Base-by-base conservation (phyloP, 305 asterid genomes). In the Ajuga reptans region DNA sequence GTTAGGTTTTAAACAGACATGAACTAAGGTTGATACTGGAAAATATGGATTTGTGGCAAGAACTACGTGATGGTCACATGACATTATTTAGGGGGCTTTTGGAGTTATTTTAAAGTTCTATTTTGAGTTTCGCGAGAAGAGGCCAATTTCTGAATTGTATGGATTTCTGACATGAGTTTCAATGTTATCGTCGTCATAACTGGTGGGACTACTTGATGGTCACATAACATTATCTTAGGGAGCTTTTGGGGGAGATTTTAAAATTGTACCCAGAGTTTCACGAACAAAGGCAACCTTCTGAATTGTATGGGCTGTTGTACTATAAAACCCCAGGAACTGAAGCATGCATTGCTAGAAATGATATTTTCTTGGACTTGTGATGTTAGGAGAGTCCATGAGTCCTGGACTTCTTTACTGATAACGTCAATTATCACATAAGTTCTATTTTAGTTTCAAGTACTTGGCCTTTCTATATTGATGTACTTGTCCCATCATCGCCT, bases 191-290 rank as follows among this genome's bases (percentile, higher is more conserved):
- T 17, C 8, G 17, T 56, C 37, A 7, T 46, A n/a, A 64, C 50
- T 11, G 59, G 47, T 72, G 52, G 52, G 8, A 47, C 11, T 64
- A 47, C 64, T 64, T 45, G 68, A 62, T 46, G 39, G 45, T 24
- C 47, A 54, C 57, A 12, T 64, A 68, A 57, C 54, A 39, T 39
- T 18, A 29, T 9, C 10, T 49, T 7, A 31, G 36, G 50, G 41
- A 7, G 64, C 31, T 14, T 15, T 53, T 15, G 51, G 69, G 66
- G 42, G 24, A 33, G n/a, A 15, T 10, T 42, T 6, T 39, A 15
- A 6, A 24, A 7, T 24, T 54, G 47, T 56, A 56, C 75, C 37
- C 41, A 31, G 43, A 31, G 9, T 42, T 62, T 16, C 46, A 27
- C 17, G 33, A 12, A 14, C 27, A 55, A 51, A 17, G 27, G 54